Evolutionary conservation across 306 rosid genomes (phyloP).

Genomic region (Canavalia gladiata): DNA sequence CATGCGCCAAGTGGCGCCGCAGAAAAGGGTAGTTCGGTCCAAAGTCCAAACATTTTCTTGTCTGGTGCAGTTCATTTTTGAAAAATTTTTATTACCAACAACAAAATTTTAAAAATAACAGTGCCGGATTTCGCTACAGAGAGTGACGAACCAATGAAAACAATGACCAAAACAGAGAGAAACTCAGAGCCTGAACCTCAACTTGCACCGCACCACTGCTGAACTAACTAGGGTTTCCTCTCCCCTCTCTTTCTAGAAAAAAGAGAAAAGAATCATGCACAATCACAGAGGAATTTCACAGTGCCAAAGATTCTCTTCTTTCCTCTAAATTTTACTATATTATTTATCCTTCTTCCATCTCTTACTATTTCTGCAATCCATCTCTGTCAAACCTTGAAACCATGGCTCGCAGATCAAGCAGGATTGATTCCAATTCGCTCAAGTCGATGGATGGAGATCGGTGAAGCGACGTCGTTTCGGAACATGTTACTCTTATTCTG

Average conservation of each 20-base stretch:
- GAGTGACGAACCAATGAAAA: conserved; percentile 81
- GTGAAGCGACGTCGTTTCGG: conserved; percentile 47
- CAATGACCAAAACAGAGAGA: conserved; percentile 49
- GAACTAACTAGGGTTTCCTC: conserved; percentile 45
- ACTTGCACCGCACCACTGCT: conserved; percentile 39
- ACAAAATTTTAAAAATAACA: neutral
- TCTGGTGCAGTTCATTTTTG: neutral
- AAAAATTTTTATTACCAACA: neutral
- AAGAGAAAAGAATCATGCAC: neutral
- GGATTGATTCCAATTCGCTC: conserved; percentile 14
- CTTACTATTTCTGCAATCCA: too few species aligned
- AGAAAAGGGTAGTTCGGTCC: conserved; percentile 55
- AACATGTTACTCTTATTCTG: neutral
- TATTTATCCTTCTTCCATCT: too few species aligned
- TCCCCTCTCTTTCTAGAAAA: neutral
- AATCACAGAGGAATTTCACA: conserved; percentile 27
- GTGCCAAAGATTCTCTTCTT: conserved; percentile 44
- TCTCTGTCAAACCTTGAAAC: neutral
- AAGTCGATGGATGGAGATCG: conserved; percentile 51
- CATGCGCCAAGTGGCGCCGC: conserved; percentile 22
- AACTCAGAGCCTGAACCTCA: conserved; percentile 5
- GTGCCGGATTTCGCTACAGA: conserved; percentile 58
- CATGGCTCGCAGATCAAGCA: conserved; percentile 48
- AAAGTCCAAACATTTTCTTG: neutral
- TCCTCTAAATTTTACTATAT: neutral